Evolutionary conservation across 805 yeast species (phyloP).

Genomic region (Candida hispaniensis): DNA sequence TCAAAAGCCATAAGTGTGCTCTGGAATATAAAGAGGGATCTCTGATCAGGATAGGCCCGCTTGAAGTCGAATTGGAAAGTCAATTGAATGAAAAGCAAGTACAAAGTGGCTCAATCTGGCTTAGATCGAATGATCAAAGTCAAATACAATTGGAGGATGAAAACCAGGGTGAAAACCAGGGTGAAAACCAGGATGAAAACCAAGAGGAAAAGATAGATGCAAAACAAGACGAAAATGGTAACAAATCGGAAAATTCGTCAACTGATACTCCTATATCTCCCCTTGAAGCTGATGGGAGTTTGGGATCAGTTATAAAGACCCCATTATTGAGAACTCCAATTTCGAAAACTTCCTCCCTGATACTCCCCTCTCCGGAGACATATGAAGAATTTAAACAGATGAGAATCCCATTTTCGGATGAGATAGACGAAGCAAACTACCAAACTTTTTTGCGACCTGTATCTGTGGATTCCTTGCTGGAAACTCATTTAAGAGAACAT

Average conservation of each 20-base stretch:
- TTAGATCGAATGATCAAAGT: constrained; percentile 1
- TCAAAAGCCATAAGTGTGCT: background rate
- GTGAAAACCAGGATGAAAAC: too few relatives aligned
- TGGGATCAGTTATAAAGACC: too few relatives aligned
- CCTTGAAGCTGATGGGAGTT: too few relatives aligned
- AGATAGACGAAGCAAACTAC: constrained; percentile 4
- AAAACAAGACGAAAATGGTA: background rate
- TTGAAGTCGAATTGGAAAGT: constrained; percentile 10
- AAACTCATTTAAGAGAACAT: constrained; percentile 54
- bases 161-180: too few relatives aligned
- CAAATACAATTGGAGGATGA: background rate
- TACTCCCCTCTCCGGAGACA: background rate
- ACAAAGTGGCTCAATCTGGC: background rate
- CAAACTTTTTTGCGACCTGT: constrained; percentile 23
- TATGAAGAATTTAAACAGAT: constrained; percentile 16
- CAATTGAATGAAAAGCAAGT: constrained; percentile 4
- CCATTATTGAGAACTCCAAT: background rate
- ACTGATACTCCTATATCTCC: too few relatives aligned
- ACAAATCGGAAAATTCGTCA: background rate
- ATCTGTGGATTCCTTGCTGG: constrained; percentile 31
- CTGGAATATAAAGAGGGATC: constrained; percentile 2
- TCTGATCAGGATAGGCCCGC: constrained; percentile 7
- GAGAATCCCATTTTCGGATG: constrained; percentile 17
- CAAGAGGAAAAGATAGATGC: background rate
- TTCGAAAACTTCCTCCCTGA: background rate